Evolutionary conservation across 176 grass and related monocot species (phyloP).

Genomic region (Echinochloa phyllopogon): DNA sequence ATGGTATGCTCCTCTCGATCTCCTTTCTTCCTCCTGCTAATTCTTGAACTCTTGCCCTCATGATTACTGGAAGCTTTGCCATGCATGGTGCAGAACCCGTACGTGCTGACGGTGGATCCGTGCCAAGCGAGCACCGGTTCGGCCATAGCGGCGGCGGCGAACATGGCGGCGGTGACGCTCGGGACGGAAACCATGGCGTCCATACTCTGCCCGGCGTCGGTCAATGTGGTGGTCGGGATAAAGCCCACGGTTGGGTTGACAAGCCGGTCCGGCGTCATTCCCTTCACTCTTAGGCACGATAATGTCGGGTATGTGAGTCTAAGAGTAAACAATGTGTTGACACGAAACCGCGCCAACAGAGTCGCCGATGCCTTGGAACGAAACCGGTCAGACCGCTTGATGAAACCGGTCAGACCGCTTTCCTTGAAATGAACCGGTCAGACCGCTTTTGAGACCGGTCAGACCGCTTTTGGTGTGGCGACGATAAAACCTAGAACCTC

Average conservation of each 20-base stretch:
- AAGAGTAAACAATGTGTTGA: too few relatives aligned
- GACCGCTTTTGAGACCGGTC: too few relatives aligned
- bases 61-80: too few relatives aligned
- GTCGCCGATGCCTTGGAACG: too few relatives aligned
- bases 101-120: background rate
- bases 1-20: slow-evolving; percentile 1
- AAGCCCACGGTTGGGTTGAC: slow-evolving; percentile 75
- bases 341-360: too few relatives aligned
- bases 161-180: slow-evolving; percentile 65
- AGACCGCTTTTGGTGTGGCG: too few relatives aligned
- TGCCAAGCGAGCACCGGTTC: slow-evolving; percentile 43
- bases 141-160: slow-evolving; percentile 56
- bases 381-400: too few relatives aligned
- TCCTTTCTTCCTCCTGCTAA: too few relatives aligned
- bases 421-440: too few relatives aligned
- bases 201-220: slow-evolving; percentile 58
- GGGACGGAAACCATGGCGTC: slow-evolving; percentile 71
- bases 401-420: too few relatives aligned
- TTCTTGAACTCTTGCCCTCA: too few relatives aligned
- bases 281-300: slow-evolving; percentile 54
- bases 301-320: slow-evolving; percentile 47
- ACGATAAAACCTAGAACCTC: too few relatives aligned
- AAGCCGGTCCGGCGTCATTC: slow-evolving; percentile 61
- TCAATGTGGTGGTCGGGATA: slow-evolving; percentile 67
- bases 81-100: background rate